A percentile compares a stretch with the other conserved stretches of the same genome.
Evolutionary conservation across 208 protist genomes (phyloP).

Genomic region (Trichomonas tenax): DNA sequence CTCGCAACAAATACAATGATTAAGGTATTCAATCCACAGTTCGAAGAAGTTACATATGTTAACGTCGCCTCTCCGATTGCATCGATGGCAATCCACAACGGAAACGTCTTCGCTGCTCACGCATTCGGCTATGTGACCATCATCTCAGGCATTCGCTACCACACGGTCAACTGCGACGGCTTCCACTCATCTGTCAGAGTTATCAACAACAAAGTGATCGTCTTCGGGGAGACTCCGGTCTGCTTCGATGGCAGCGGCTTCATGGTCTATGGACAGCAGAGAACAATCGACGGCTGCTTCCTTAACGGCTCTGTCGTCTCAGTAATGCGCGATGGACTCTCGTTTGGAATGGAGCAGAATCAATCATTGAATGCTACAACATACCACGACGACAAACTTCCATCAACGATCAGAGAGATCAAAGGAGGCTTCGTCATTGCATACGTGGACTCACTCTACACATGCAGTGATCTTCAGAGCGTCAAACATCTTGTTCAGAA

Average conservation of each 20-base stretch:
- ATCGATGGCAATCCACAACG: not conserved
- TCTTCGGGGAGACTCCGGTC: not conserved
- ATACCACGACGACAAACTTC: not conserved
- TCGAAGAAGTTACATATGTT: not conserved
- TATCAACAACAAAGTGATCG: not conserved
- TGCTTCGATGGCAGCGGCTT: not conserved
- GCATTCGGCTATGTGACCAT: not conserved
- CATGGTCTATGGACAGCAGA: not conserved
- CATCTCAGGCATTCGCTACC: not conserved
- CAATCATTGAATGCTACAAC: not conserved
- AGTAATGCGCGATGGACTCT: not conserved
- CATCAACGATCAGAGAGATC: not conserved
- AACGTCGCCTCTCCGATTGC: not conserved
- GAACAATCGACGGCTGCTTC: not conserved
- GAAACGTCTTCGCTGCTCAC: not conserved
- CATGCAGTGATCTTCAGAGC: not conserved
- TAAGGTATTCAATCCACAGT: not conserved
- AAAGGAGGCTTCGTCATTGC: not conserved
- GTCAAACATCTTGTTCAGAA: not conserved
- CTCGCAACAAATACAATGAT: not conserved
- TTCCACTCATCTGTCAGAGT: not conserved
- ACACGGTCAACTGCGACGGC: not conserved
- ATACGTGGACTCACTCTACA: not conserved
- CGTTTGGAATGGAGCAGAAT: not conserved
- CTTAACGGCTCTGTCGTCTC: not conserved